A percentile compares a stretch with the other conserved stretches of the same genome.
phyloP scores from a whole-genome alignment of 495 filamentous ascomycete genomes.

The Aspergillus nidulans region DNA sequence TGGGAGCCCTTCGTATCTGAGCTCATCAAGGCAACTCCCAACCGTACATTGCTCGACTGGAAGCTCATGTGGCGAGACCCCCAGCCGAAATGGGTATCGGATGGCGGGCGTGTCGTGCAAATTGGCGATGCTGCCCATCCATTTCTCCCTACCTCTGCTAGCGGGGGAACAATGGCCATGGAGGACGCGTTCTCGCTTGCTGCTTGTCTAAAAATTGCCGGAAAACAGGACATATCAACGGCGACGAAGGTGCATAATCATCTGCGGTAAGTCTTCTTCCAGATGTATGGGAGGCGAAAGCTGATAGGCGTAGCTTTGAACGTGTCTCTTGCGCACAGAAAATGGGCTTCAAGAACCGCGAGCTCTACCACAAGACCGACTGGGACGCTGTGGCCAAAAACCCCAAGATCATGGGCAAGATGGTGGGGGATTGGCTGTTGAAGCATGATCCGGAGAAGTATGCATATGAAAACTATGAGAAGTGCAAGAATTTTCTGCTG shows the following conservation, averaged over 20 bases:
- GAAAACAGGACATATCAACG: conserved; percentile 23
- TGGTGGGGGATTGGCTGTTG: neutral
- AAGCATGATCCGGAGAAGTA: neutral
- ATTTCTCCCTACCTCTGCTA: conserved; percentile 62
- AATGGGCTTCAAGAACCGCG: conserved; percentile 50
- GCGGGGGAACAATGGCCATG: conserved; percentile 65
- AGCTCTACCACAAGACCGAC: conserved; percentile 54
- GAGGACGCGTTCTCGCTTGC: conserved; percentile 67
- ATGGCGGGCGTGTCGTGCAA: conserved; percentile 50
- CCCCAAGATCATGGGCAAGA: conserved; percentile 44
- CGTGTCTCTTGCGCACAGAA: conserved; percentile 55
- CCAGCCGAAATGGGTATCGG: conserved; percentile 57
- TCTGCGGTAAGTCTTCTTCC: neutral
- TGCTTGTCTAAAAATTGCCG: conserved; percentile 49
- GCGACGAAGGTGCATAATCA: neutral
- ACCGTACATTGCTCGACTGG: neutral
- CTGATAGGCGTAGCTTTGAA: conserved; percentile 33
- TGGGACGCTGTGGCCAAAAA: conserved; percentile 54
- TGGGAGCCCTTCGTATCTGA: neutral
- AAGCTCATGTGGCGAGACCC: conserved; percentile 52
- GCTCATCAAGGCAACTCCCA: neutral
- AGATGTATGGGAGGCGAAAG: conserved; percentile 19
- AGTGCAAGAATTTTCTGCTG: neutral
- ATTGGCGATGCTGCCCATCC: conserved; percentile 71
- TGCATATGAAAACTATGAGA: neutral